phyloP scores from a whole-genome alignment of 164 flowering plant genomes.

The Dillenia turbinata region DNA sequence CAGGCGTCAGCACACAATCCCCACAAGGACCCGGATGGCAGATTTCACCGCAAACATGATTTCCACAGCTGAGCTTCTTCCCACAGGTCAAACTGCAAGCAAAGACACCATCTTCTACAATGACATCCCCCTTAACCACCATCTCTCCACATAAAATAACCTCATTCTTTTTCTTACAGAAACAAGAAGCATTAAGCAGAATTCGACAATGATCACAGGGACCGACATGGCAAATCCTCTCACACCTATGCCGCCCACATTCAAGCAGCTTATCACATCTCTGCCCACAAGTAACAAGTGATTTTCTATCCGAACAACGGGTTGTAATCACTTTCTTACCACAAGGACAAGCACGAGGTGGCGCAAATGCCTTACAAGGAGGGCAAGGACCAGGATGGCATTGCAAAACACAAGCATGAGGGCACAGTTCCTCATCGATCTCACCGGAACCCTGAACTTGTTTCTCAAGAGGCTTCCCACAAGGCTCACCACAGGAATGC shows the following conservation, averaged over 20 bases:
- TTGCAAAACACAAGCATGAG: constrained; percentile 88
- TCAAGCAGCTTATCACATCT: constrained; percentile 70
- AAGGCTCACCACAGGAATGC: constrained; percentile 95
- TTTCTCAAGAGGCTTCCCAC: constrained; percentile 77
- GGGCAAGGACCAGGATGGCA: constrained; percentile 99
- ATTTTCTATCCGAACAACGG: constrained; percentile 71
- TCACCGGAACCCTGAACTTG: constrained; percentile 17
- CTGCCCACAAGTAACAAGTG: constrained; percentile 73
- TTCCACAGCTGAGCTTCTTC: constrained; percentile 64
- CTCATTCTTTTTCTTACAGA: constrained; percentile 71
- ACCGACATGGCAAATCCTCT: constrained; percentile 68
- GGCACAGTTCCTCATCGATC: constrained; percentile 58
- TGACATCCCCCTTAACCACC: constrained; percentile 70
- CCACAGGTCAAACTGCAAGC: constrained; percentile 69
- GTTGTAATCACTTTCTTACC: constrained; percentile 74
- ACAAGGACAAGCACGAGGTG: constrained; percentile 75
- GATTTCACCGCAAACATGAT: constrained; percentile 58
- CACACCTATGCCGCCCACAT: constrained; percentile 85
- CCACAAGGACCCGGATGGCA: constrained; percentile 96
- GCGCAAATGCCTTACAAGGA: constrained; percentile 95
- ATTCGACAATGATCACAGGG: constrained; percentile 71
- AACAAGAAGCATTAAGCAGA: constrained; percentile 61
- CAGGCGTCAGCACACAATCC: constrained; percentile 70
- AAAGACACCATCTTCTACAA: constrained; percentile 60
- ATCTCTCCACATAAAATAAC: constrained; percentile 72